These are phyloP conservation scores for Ophiostoma ulmi DNA, from an alignment of 2,329 filamentous ascomycete genomes.

Conservation along the genomic window DNA sequence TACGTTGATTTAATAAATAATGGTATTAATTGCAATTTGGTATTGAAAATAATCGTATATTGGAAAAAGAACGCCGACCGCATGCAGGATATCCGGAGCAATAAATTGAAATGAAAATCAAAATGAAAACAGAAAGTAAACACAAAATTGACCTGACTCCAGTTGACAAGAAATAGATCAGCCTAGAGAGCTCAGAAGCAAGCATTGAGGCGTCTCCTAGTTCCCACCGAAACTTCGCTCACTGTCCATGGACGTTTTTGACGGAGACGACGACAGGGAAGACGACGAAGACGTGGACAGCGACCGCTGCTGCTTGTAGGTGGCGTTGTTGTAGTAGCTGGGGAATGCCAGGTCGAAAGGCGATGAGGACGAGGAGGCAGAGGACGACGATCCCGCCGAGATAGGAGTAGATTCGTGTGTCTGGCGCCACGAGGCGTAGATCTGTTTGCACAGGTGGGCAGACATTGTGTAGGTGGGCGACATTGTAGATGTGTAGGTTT, in stretches of 20 bases:
- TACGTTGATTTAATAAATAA: background rate
- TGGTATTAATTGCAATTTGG: background rate
- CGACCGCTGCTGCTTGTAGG: constrained; percentile 21
- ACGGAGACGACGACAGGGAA: background rate
- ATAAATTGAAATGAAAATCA: background rate
- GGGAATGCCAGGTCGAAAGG: background rate
- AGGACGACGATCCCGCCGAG: constrained; percentile 28
- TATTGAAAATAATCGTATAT: background rate
- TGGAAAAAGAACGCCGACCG: constrained; percentile 1
- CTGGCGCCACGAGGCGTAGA: constrained; percentile 55
- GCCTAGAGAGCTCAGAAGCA: background rate
- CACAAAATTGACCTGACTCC: background rate
- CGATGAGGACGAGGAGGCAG: constrained; percentile 21
- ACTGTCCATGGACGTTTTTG: constrained; percentile 46
- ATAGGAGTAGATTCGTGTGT: constrained; percentile 36
- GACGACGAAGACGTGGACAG: constrained; percentile 25
- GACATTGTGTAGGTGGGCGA: constrained; percentile 58
- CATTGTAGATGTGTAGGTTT: constrained; percentile 36
- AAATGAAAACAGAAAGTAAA: background rate
- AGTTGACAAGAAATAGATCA: background rate
- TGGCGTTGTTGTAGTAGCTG: constrained; percentile 11
- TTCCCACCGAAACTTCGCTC: constrained; percentile 37
- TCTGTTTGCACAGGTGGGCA: constrained; percentile 56
- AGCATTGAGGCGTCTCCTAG: background rate
- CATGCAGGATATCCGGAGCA: background rate